Evolutionary conservation across 2,329 filamentous ascomycete genomes (phyloP).

Genomic region (Biscogniauxia marginata): DNA sequence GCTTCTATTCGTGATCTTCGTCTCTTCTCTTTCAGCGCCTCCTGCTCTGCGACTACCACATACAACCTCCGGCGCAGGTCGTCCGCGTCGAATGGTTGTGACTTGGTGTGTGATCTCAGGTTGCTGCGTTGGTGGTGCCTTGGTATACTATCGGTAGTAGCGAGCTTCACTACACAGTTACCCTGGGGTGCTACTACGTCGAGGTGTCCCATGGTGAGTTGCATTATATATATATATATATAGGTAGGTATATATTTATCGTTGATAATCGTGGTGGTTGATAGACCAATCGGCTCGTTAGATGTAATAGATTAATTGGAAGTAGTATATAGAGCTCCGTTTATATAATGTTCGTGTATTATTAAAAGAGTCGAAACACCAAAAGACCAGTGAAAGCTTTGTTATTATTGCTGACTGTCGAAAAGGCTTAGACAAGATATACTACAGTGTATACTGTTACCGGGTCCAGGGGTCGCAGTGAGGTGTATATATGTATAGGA

Average conservation of each 20-base stretch:
- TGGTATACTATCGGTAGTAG: constrained; percentile 4
- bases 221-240: constrained; percentile 4
- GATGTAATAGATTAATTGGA: neutral
- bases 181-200: constrained; percentile 4
- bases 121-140: constrained; percentile 5
- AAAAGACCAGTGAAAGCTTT: neutral
- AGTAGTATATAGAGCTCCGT: neutral
- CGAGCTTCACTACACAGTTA: neutral
- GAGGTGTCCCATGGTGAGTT: constrained; percentile 14
- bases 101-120: constrained; percentile 21
- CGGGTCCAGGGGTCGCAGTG: neutral
- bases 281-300: neutral
- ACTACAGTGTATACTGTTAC: neutral
- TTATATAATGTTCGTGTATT: neutral
- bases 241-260: neutral
- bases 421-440: neutral
- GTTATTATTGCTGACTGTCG: neutral
- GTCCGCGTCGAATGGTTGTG: constrained; percentile 49
- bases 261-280: neutral
- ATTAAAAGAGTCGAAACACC: neutral
- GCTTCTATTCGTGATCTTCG: constrained; percentile 29
- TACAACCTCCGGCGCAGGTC: constrained; percentile 54
- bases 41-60: constrained; percentile 50
- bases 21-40: constrained; percentile 38
- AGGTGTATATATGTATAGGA: neutral